Evolutionary conservation across 371 early-diverging fungal genomes (phyloP).

Genomic region (Rhizomucor pusillus): DNA sequence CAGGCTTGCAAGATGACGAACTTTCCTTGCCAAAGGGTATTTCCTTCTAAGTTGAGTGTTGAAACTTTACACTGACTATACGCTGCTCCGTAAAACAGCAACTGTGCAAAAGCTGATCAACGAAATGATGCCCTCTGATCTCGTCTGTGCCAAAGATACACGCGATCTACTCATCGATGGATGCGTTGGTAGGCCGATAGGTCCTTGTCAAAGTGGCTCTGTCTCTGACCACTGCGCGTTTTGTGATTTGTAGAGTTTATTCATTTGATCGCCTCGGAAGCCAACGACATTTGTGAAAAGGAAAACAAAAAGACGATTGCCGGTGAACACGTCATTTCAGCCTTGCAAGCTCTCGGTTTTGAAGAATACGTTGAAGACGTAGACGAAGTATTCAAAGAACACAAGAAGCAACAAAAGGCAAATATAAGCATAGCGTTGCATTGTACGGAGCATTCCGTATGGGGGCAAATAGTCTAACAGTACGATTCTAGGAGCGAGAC

Average conservation of each 20-base stretch:
- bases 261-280: conserved; percentile 89
- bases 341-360: conserved; percentile 91
- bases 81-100: conserved; percentile 48
- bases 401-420: conserved; percentile 85
- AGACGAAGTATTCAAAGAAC: conserved; percentile 86
- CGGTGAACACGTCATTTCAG: conserved; percentile 93
- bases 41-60: no score
- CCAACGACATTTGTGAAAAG: conserved; percentile 97
- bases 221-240: not conserved
- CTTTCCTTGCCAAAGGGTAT: conserved; percentile 84
- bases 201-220: not conserved
- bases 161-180: conserved; percentile 92
- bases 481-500: conserved; percentile 76
- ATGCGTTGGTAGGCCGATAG: conserved; percentile 74
- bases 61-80: conserved; percentile 1
- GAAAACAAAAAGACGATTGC: conserved; percentile 98
- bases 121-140: conserved; percentile 89
- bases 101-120: conserved; percentile 97
- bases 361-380: conserved; percentile 90
- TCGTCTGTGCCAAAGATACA: conserved; percentile 93
- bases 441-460: not conserved
- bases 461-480: not conserved
- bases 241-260: conserved; percentile 74
- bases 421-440: not conserved
- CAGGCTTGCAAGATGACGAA: conserved; percentile 72